Evolutionary conservation across 2,329 filamentous ascomycete genomes (phyloP).

Genomic region (Penicillium sp.): DNA sequence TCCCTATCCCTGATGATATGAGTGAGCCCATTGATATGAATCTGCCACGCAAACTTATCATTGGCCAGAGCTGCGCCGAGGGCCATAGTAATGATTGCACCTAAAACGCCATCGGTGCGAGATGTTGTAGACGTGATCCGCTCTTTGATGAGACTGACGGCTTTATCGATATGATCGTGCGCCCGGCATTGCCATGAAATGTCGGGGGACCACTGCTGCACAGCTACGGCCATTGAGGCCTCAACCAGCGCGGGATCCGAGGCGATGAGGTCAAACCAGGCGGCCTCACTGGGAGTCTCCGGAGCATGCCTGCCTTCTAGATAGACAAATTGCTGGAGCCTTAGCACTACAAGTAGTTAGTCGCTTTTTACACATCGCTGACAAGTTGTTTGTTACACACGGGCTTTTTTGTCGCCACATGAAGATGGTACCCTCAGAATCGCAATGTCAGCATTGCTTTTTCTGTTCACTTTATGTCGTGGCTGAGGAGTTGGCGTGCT

Average conservation of each 20-base stretch:
- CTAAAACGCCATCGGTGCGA: not conserved
- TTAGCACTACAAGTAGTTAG: not conserved
- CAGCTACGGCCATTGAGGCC: slow-evolving; percentile 9
- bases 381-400: not conserved
- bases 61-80: slow-evolving; percentile 7
- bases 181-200: slow-evolving; percentile 8
- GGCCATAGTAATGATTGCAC: slow-evolving; percentile 8
- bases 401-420: not conserved
- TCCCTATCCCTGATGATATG: slow-evolving; percentile 7
- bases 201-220: slow-evolving; percentile 10
- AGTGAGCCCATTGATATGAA: slow-evolving; percentile 10
- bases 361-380: not conserved
- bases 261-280: slow-evolving; percentile 12
- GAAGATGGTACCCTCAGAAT: not conserved
- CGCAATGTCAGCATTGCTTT: not conserved
- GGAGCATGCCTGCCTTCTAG: slow-evolving; percentile 1
- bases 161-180: not conserved
- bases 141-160: slow-evolving; percentile 6
- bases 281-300: not conserved
- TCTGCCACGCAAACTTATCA: slow-evolving; percentile 7
- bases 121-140: not conserved
- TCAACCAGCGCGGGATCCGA: slow-evolving; percentile 13
- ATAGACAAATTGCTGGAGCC: slow-evolving; percentile 1
- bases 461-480: not conserved
- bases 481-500: not conserved